Evolutionary conservation across 1,284 basidiomycete species (phyloP).

Genomic region (Neonothopanus nambi): DNA sequence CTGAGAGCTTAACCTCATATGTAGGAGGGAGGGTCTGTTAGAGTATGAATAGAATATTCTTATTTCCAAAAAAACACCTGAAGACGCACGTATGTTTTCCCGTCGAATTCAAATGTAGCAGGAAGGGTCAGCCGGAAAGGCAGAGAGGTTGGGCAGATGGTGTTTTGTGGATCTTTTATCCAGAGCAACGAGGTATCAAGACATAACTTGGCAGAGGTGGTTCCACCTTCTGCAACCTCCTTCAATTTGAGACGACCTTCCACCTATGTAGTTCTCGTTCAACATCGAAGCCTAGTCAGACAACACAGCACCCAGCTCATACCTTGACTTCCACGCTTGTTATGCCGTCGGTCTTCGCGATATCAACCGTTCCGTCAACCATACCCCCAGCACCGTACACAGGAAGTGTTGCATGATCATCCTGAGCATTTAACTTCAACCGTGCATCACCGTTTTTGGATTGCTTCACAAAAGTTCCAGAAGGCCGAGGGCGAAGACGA

Average conservation of each 20-base stretch:
- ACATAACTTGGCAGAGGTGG: conserved; percentile 50
- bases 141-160: conserved; percentile 51
- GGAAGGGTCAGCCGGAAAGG: conserved; percentile 60
- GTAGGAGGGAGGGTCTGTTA: conserved; percentile 62
- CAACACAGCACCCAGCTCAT: conserved; percentile 20
- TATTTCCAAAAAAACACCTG: conserved; percentile 10
- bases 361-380: conserved; percentile 58
- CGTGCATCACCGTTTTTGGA: conserved; percentile 53
- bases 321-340: conserved; percentile 67
- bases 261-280: conserved; percentile 42
- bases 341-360: conserved; percentile 56
- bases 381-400: conserved; percentile 53
- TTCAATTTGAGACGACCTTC: conserved; percentile 59
- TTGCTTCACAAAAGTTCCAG: conserved; percentile 59
- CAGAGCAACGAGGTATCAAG: conserved; percentile 55
- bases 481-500: conserved; percentile 39
- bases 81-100: conserved; percentile 55
- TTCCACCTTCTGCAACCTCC: conserved; percentile 67
- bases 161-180: conserved; percentile 45
- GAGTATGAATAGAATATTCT: conserved; percentile 9
- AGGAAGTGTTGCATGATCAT: conserved; percentile 48
- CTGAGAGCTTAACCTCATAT: conserved; percentile 58
- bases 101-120: conserved; percentile 53
- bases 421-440: conserved; percentile 54
- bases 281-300: conserved; percentile 9